These are phyloP conservation scores for Pseudocercospora crystallina DNA, from an alignment of 2,329 filamentous ascomycete genomes.

Conservation along the genomic window DNA sequence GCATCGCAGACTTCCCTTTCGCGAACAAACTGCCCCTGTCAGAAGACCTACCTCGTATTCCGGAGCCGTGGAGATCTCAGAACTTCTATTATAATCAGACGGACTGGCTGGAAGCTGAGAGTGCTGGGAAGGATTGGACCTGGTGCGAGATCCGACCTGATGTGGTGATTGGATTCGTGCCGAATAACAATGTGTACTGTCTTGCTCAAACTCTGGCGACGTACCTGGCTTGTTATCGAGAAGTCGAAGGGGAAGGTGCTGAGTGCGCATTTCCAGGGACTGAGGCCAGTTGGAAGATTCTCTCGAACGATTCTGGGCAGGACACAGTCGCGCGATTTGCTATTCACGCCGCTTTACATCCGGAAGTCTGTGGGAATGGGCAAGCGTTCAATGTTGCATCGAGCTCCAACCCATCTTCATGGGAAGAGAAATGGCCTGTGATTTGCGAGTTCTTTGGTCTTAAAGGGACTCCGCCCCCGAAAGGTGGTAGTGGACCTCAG, in stretches of 20 bases:
- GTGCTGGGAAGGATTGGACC: constrained; percentile 37
- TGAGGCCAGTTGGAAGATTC: constrained; percentile 34
- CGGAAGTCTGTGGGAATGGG: constrained; percentile 17
- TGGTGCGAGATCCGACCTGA: constrained; percentile 41
- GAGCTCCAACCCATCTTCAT: constrained; percentile 16
- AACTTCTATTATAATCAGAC: constrained; percentile 41
- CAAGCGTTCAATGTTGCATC: constrained; percentile 29
- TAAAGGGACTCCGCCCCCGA: constrained; percentile 22
- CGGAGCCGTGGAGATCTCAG: constrained; percentile 30
- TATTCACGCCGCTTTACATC: constrained; percentile 22
- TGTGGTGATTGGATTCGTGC: constrained; percentile 41
- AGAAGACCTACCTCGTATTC: constrained; percentile 35
- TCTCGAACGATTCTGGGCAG: constrained; percentile 36
- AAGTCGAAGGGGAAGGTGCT: constrained; percentile 38
- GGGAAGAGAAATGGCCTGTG: constrained; percentile 29
- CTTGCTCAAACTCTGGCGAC: constrained; percentile 36
- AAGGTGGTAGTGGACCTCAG: constrained; percentile 21
- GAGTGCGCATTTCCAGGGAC: constrained; percentile 40
- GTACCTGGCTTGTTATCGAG: constrained; percentile 37
- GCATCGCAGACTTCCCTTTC: constrained; percentile 40
- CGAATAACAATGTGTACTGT: constrained; percentile 40
- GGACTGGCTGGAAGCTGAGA: constrained; percentile 35
- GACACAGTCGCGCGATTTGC: constrained; percentile 35
- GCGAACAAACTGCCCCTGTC: constrained; percentile 36
- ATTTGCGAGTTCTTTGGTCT: constrained; percentile 30